phyloP scores from a whole-genome alignment of 768 basidiomycete genomes.

The Tulasnella calospora region DNA sequence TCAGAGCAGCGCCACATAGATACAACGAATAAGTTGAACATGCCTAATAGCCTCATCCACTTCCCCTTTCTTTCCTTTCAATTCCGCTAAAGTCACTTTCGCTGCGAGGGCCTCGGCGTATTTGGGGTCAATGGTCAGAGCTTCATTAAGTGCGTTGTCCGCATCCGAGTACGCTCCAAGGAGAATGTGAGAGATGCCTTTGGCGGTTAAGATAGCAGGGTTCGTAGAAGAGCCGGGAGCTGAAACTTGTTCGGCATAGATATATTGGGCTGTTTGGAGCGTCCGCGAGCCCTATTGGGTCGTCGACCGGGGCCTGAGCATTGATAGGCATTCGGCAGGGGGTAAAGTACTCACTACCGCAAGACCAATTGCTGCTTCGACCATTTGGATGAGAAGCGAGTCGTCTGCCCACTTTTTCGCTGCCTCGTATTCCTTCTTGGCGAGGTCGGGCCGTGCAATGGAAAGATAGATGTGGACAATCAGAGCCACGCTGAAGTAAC shows the following conservation, averaged over 20 bases:
- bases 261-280: slow-evolving; percentile 45
- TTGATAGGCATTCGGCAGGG: background rate
- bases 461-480: slow-evolving; percentile 84
- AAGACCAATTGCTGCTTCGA: slow-evolving; percentile 77
- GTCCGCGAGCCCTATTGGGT: slow-evolving; percentile 14
- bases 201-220: slow-evolving; percentile 55
- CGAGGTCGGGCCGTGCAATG: slow-evolving; percentile 82
- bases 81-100: slow-evolving; percentile 56
- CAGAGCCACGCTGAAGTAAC: slow-evolving; percentile 58
- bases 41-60: slow-evolving; percentile 67
- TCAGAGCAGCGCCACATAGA: background rate
- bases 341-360: slow-evolving; percentile 63
- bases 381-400: slow-evolving; percentile 80
- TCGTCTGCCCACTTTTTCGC: slow-evolving; percentile 86
- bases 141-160: slow-evolving; percentile 76
- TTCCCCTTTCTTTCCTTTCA: slow-evolving; percentile 54
- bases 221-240: slow-evolving; percentile 52
- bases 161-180: slow-evolving; percentile 69
- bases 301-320: background rate
- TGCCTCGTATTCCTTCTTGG: slow-evolving; percentile 76
- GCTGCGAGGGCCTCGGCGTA: slow-evolving; percentile 61
- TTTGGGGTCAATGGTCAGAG: slow-evolving; percentile 47
- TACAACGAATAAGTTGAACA: slow-evolving; percentile 32
- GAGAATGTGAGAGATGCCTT: slow-evolving; percentile 73
- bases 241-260: slow-evolving; percentile 80